A percentile compares a stretch with the other conserved stretches of the same genome.
Conservation (phyloP, 768 basidiomycete species). For the Suillus alpinus region DNA sequence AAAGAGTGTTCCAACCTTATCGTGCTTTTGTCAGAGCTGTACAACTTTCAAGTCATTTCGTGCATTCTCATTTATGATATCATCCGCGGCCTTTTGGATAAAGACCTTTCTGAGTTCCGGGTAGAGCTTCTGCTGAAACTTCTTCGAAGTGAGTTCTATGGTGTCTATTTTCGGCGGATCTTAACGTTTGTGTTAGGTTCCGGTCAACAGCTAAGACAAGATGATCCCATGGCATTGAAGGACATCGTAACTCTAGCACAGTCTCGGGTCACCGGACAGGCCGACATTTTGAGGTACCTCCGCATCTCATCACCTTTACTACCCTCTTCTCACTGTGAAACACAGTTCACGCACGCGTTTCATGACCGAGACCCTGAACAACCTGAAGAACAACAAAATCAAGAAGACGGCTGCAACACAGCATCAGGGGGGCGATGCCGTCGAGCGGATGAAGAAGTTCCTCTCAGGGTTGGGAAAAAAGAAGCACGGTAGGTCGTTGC, state of each 20-base stretch:
- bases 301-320: background rate
- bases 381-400: constrained; percentile 89
- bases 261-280: constrained; percentile 55
- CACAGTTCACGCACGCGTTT: constrained; percentile 85
- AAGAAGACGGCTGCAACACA: constrained; percentile 61
- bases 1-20: constrained; percentile 91
- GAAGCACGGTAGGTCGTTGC: constrained; percentile 50
- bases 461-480: constrained; percentile 73
- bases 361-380: constrained; percentile 91
- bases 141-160: constrained; percentile 58
- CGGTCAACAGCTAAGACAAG: constrained; percentile 87
- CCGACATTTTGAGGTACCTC: constrained; percentile 51
- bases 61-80: constrained; percentile 89
- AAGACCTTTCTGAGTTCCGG: constrained; percentile 67
- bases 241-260: constrained; percentile 88
- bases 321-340: background rate
- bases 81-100: constrained; percentile 68
- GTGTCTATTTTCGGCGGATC: background rate
- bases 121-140: constrained; percentile 89
- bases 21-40: constrained; percentile 85
- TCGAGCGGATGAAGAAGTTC: constrained; percentile 88
- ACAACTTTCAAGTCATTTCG: constrained; percentile 94
- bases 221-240: constrained; percentile 89
- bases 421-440: constrained; percentile 71
- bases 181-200: constrained; percentile 57